Evolutionary conservation across 2,329 filamentous ascomycete genomes (phyloP).

Genomic region (Xylariaceae sp.): DNA sequence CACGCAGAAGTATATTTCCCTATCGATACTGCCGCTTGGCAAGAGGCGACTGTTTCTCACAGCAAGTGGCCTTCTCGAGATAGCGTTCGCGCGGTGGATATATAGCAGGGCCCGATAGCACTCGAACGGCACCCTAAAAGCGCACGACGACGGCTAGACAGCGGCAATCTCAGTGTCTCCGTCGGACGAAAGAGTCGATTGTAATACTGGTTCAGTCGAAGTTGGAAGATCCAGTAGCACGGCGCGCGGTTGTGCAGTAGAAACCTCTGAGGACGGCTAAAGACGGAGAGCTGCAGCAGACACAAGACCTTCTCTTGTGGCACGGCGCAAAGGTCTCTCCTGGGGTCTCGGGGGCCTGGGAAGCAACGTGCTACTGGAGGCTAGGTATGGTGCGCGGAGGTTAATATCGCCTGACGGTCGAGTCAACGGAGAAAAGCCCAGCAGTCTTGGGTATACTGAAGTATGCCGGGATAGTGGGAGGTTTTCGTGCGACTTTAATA

Average conservation of each 20-base stretch:
- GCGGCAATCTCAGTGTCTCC: conserved; percentile 33
- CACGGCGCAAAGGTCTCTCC: conserved; percentile 26
- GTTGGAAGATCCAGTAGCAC: conserved; percentile 43
- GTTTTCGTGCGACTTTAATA: conserved; percentile 36
- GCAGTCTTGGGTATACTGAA: conserved; percentile 24
- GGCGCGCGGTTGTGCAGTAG: conserved; percentile 44
- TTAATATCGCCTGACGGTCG: conserved; percentile 27
- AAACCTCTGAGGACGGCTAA: conserved; percentile 36
- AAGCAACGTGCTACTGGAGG: conserved; percentile 26
- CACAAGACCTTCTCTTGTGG: conserved; percentile 31
- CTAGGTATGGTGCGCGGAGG: conserved; percentile 25
- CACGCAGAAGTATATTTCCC: conserved; percentile 6
- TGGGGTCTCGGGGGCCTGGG: conserved; percentile 27
- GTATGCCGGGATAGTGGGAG: conserved; percentile 29
- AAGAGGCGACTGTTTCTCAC: conserved; percentile 17
- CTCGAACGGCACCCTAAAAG: conserved; percentile 17
- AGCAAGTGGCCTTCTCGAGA: conserved; percentile 9
- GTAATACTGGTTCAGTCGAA: conserved; percentile 45
- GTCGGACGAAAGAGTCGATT: conserved; percentile 49
- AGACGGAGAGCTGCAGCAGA: conserved; percentile 43
- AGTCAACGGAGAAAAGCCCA: conserved; percentile 29
- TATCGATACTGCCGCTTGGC: conserved; percentile 9
- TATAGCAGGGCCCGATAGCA: conserved; percentile 19
- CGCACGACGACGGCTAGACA: conserved; percentile 22
- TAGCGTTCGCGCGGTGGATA: conserved; percentile 19